Evolutionary conservation across 192 early-diverging fungal genomes (phyloP).

Genomic region (Podila epicladia): DNA sequence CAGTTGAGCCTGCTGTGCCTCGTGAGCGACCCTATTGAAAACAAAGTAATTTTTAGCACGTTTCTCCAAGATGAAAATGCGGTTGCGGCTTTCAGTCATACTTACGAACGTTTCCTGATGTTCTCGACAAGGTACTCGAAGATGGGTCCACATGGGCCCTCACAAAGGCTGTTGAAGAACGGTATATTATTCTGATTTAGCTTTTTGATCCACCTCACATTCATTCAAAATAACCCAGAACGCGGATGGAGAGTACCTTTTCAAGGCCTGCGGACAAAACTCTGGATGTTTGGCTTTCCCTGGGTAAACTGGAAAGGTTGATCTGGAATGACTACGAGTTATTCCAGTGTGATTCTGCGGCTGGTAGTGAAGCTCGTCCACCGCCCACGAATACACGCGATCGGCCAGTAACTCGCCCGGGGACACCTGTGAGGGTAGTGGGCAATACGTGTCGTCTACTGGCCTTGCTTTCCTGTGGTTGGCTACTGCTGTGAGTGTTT

Average conservation of each 20-base stretch:
- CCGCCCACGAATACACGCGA: slow-evolving; percentile 27
- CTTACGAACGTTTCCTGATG: slow-evolving; percentile 34
- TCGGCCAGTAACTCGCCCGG: slow-evolving; percentile 6
- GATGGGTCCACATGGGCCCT: slow-evolving; percentile 25
- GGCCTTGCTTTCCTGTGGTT: background rate
- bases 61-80: background rate
- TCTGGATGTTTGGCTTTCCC: background rate
- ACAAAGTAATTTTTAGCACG: background rate
- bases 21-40: background rate
- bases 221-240: no score
- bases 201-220: background rate
- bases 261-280: slow-evolving; percentile 7
- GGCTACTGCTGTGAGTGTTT: background rate
- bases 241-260: background rate
- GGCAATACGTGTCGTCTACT: background rate
- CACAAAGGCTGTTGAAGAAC: slow-evolving; percentile 19
- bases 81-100: no score
- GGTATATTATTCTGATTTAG: no score
- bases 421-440: background rate
- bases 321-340: slow-evolving; percentile 1
- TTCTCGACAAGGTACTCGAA: slow-evolving; percentile 24
- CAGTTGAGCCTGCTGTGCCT: background rate
- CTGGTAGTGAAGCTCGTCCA: slow-evolving; percentile 27
- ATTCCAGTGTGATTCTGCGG: background rate
- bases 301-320: background rate